Conservation (phyloP, 1,284 basidiomycete genomes). For the Cutaneotrichosporon sp. region DNA sequence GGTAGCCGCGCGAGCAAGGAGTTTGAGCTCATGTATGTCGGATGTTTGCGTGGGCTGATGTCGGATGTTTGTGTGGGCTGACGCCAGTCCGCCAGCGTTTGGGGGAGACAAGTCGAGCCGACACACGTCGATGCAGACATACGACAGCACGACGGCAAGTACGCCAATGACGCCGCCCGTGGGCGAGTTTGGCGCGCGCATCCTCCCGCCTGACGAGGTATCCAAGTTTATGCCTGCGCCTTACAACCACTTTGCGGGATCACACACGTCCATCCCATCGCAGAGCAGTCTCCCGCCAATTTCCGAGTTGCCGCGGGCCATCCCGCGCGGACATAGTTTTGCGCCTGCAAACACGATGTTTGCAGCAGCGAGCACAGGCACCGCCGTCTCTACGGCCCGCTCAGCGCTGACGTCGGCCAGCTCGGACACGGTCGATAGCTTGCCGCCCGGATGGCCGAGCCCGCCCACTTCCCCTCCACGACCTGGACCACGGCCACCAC, state of each 20-base stretch:
- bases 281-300: neutral
- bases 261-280: slow-evolving; percentile 1
- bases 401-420: neutral
- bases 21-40: neutral
- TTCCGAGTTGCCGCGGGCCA: neutral
- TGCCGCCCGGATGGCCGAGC: neutral
- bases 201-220: neutral
- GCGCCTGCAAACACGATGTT: neutral
- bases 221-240: neutral
- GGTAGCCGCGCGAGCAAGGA: neutral
- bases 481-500: neutral
- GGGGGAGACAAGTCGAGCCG: neutral
- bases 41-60: neutral
- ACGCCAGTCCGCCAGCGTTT: neutral
- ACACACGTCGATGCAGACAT: neutral
- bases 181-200: neutral
- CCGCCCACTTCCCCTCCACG: neutral
- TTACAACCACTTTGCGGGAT: neutral
- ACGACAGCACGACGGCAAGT: neutral
- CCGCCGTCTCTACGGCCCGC: neutral
- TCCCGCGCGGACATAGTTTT: neutral
- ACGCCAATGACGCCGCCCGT: slow-evolving; percentile 1
- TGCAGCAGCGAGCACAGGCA: neutral
- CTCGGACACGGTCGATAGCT: neutral
- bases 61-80: neutral